Base-by-base conservation (phyloP, 495 filamentous ascomycete species). In the Trichoderma virens region DNA sequence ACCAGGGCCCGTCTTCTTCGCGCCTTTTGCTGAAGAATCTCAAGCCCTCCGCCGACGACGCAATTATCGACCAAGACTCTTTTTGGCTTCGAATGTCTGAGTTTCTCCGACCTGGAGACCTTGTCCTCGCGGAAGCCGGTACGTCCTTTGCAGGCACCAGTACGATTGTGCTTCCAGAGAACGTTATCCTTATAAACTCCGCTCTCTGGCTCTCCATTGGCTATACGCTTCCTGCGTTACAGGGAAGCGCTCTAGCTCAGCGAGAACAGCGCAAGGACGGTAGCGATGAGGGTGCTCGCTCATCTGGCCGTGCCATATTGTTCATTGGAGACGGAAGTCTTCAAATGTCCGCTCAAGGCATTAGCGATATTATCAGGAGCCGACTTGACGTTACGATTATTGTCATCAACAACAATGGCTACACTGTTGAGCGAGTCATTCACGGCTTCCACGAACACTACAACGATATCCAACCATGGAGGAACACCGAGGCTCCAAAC, bases 301-400 rank as follows among this genome's bases (percentile, higher is more conserved):
- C 16, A n/a, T 35, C 31, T 9, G 32, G 32, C 13, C 81, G 87
- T 34, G 85, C 85, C 5, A 83, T 93, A 39, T 77, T 93, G 30
- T 90, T 91, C 66, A 88, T 89, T 25, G 90, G 90, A 41, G 90
- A 93, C 67, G 90, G 90, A 32, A 87, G 84, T 66, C 83, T 90
- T 64, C 88, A 93, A 69, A 77, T 93, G 66, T 91, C 88, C 0
- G 83, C 82, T 5, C 90, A 93, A 72, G 88, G 90, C 70, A 64
- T 93, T 56, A 86, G 85, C 66, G 89, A 87, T 23, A 90, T 92
- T 75, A 80, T 93, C 64, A 80, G 85, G 5, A 83, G 88, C 61
- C 80, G 84, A 16, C 79, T 93, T 30, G 87, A 87, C 60, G 86
- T 88, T 14, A 90, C 88, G 65, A 83, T 93, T 18, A 86, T 84